phyloP scores from a whole-genome alignment of 139 green algal species.

The Chlamydomonas incerta region DNA sequence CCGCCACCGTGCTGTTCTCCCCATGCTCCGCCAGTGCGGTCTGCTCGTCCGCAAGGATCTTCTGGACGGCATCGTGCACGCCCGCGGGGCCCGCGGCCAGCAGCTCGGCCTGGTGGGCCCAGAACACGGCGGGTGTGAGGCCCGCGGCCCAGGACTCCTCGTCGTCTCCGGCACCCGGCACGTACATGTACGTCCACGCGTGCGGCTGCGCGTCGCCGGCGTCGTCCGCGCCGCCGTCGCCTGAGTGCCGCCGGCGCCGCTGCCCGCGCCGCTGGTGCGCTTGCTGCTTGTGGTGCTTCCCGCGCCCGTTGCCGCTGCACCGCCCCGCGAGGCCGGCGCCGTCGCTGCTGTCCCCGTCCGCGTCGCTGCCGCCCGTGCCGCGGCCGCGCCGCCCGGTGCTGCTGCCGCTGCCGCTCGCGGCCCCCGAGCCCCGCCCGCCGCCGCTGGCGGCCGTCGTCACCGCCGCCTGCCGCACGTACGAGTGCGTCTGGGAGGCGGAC shows the following conservation, averaged over 20 bases:
- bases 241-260: background rate
- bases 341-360: slow-evolving; percentile 4
- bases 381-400: background rate
- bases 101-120: slow-evolving; percentile 63
- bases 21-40: slow-evolving; percentile 20
- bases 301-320: background rate
- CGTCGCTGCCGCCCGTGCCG: slow-evolving; percentile 20
- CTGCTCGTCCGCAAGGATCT: slow-evolving; percentile 59
- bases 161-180: slow-evolving; percentile 92
- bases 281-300: no score
- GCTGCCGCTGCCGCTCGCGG: slow-evolving; percentile 2
- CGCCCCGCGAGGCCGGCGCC: background rate
- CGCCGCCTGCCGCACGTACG: slow-evolving; percentile 51
- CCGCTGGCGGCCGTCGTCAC: background rate
- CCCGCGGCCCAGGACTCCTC: slow-evolving; percentile 94
- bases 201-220: background rate
- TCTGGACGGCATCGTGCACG: slow-evolving; percentile 49
- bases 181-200: slow-evolving; percentile 54
- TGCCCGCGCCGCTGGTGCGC: no score
- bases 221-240: no score
- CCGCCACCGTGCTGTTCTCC: slow-evolving; percentile 3
- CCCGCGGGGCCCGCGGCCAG: slow-evolving; percentile 64
- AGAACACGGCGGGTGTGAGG: slow-evolving; percentile 84
- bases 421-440: background rate
- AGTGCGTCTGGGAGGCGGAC: slow-evolving; percentile 81